Evolutionary conservation across 2,329 filamentous ascomycete species (phyloP), one percentile per base, ranked within the genome.

Genomic region (Rhynchosporium agropyri): DNA sequence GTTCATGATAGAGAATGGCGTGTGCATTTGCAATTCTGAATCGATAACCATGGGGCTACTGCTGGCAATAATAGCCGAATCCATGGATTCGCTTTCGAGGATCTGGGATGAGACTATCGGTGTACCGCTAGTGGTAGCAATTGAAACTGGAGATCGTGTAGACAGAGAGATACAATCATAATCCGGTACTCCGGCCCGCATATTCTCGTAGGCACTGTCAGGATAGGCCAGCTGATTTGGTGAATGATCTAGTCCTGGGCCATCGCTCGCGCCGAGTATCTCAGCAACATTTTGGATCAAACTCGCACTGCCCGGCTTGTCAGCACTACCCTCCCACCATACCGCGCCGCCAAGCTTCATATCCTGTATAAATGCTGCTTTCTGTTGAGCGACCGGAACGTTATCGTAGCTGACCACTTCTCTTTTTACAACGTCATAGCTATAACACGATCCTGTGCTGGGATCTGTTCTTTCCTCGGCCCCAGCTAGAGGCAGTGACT

Each of bases 271-370:
- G 2, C 20, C 26, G 13, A 80, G 74, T 2, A 70, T 72, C 15
- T 74, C 73, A 58, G 77, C 79, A 58, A 74, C 74, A 10, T 80
- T 80, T 38, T 74, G 72, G 63, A 89, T 87, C 69, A 93, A 76
- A 67, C 86, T 90, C 3, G 82, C 81, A 6, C 75, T 76, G 20
- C 81, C 84, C 2, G 71, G 79, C 71, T 82, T 82, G 74, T 95
- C 91, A 13, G 81, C 85, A 65, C 86, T 90, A 28, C 84, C 86
- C 75, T 94, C 90, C 90, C 90, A 95, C 83, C 90, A 95, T 89
- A 94, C 93, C 42, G 83, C 85, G 28, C 91, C 91, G 3, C 87
- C 90, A 0, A 94, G 79, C 0, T 84, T 81, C 31, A 43, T 53
- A 26, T 55, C 20, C 50, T 60, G 12, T 10, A 68, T 59, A 28